Conservation (phyloP, 768 basidiomycete genomes). For the Leucocoprinus sp. region DNA sequence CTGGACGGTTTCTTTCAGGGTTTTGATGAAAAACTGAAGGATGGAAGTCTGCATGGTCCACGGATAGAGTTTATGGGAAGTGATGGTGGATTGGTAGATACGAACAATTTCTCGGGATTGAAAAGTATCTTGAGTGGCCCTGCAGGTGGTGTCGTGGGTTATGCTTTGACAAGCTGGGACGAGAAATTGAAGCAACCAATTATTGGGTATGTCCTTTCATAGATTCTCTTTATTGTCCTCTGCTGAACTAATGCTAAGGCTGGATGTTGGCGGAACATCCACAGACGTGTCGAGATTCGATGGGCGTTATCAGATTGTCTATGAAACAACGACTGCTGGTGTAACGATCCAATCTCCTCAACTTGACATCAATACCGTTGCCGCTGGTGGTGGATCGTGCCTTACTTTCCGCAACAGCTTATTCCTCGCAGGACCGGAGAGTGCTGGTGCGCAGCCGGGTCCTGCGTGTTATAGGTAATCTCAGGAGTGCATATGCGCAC, state of each 20-base stretch:
- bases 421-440: slow-evolving; percentile 87
- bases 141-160: slow-evolving; percentile 94
- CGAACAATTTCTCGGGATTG: slow-evolving; percentile 81
- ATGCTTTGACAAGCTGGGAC: slow-evolving; percentile 90
- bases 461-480: slow-evolving; percentile 81
- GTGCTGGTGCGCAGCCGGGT: slow-evolving; percentile 90
- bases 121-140: slow-evolving; percentile 92
- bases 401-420: slow-evolving; percentile 85
- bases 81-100: slow-evolving; percentile 79
- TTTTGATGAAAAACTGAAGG: slow-evolving; percentile 68
- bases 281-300: slow-evolving; percentile 94
- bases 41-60: slow-evolving; percentile 48
- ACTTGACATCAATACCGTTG: slow-evolving; percentile 93
- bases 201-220: slow-evolving; percentile 56
- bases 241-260: slow-evolving; percentile 27
- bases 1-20: slow-evolving; percentile 88
- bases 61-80: slow-evolving; percentile 95
- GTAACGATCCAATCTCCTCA: slow-evolving; percentile 90
- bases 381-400: slow-evolving; percentile 90
- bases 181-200: slow-evolving; percentile 59
- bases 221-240: background rate
- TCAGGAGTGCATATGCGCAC: background rate
- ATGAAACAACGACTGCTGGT: slow-evolving; percentile 93
- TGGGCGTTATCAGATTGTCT: slow-evolving; percentile 86
- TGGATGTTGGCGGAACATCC: slow-evolving; percentile 93